phyloP scores from a whole-genome alignment of 2,329 filamentous ascomycete species.

The Monosporascus sp. region DNA sequence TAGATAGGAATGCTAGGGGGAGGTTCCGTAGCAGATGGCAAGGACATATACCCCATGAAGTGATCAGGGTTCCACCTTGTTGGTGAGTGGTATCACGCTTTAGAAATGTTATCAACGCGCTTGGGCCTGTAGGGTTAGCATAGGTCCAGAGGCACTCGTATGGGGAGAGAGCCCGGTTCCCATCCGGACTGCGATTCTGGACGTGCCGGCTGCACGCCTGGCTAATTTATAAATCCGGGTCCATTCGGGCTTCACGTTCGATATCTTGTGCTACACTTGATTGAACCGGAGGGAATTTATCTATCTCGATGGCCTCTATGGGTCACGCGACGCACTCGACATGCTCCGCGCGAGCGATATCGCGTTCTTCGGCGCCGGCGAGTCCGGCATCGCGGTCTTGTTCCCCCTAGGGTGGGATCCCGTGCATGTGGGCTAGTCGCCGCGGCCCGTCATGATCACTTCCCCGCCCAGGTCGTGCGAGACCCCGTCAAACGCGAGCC shows the following conservation, averaged over 20 bases:
- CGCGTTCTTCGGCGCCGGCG: constrained; percentile 55
- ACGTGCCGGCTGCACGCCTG: constrained; percentile 37
- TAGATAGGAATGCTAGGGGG: not conserved
- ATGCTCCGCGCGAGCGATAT: constrained; percentile 44
- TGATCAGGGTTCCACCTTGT: too few relatives aligned
- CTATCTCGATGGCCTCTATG: constrained; percentile 59
- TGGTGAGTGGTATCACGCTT: too few relatives aligned
- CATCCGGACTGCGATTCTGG: not conserved
- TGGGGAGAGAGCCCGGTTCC: too few relatives aligned
- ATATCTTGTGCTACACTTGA: constrained; percentile 47
- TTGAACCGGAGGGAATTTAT: constrained; percentile 38
- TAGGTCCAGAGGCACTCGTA: too few relatives aligned
- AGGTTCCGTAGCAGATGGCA: too few relatives aligned
- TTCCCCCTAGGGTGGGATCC: constrained; percentile 56
- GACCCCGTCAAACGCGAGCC: constrained; percentile 49
- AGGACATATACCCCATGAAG: too few relatives aligned
- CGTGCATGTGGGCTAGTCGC: not conserved
- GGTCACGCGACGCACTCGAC: constrained; percentile 49
- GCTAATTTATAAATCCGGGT: constrained; percentile 55
- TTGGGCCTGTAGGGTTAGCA: too few relatives aligned
- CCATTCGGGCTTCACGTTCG: constrained; percentile 53
- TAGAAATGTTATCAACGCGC: too few relatives aligned
- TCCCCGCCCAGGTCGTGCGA: constrained; percentile 31
- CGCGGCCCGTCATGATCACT: constrained; percentile 4
- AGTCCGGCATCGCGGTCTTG: constrained; percentile 59